phyloP scores from a whole-genome alignment of 1,139 yeast genomes.

The Lodderomyces orthopsilosis region DNA sequence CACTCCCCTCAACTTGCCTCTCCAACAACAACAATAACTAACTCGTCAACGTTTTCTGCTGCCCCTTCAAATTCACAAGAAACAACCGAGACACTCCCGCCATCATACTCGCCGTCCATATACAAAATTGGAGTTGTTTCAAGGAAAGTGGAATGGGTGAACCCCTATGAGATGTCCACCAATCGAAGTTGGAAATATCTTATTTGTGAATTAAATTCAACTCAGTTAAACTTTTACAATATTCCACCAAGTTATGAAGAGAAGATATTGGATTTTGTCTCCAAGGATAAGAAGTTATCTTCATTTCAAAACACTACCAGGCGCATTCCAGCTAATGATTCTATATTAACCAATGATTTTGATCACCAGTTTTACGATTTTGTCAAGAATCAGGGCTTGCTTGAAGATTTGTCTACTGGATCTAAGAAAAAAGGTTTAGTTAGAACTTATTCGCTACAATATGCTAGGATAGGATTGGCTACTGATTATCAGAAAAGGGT shows the following conservation, averaged over 20 bases:
- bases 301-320: neutral
- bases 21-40: neutral
- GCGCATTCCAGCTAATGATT: slow-evolving; percentile 14
- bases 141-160: slow-evolving; percentile 62
- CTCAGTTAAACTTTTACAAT: slow-evolving; percentile 65
- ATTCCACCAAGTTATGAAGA: slow-evolving; percentile 37
- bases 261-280: slow-evolving; percentile 22
- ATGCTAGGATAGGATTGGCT: slow-evolving; percentile 68
- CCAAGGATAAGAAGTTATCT: slow-evolving; percentile 9
- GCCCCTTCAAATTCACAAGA: neutral
- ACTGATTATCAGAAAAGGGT: slow-evolving; percentile 62
- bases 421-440: slow-evolving; percentile 24
- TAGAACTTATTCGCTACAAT: slow-evolving; percentile 65
- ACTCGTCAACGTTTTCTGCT: neutral
- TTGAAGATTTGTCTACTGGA: slow-evolving; percentile 14
- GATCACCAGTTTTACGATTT: slow-evolving; percentile 40
- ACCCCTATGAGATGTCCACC: slow-evolving; percentile 64
- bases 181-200: slow-evolving; percentile 61
- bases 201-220: slow-evolving; percentile 67
- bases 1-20: neutral
- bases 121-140: slow-evolving; percentile 52
- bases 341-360: slow-evolving; percentile 28
- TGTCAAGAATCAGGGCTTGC: slow-evolving; percentile 28
- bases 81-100: slow-evolving; percentile 27
- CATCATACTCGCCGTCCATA: slow-evolving; percentile 56